Evolutionary conservation across 192 early-diverging fungal species (phyloP).

Genomic region (Polychytrium aggregatum): DNA sequence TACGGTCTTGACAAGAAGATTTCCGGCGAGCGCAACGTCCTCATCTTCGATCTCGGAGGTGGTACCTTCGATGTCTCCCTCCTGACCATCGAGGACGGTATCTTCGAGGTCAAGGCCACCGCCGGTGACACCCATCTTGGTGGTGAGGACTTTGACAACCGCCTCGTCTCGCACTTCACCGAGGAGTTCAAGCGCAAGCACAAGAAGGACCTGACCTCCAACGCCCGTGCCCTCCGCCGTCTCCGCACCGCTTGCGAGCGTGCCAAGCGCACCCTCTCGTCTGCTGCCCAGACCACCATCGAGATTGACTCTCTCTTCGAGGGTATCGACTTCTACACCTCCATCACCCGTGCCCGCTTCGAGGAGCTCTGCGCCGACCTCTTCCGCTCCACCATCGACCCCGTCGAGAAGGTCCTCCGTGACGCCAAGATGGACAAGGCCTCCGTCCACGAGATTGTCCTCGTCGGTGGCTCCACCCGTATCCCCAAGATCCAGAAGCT

Average conservation of each 20-base stretch:
- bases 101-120: slow-evolving; percentile 92
- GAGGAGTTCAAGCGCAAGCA: slow-evolving; percentile 86
- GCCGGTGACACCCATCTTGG: slow-evolving; percentile 86
- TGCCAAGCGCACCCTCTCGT: slow-evolving; percentile 93
- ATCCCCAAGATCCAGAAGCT: slow-evolving; percentile 94
- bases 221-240: slow-evolving; percentile 85
- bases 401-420: slow-evolving; percentile 89
- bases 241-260: slow-evolving; percentile 88
- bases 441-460: slow-evolving; percentile 90
- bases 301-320: slow-evolving; percentile 88
- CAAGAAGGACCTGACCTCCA: slow-evolving; percentile 66
- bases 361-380: slow-evolving; percentile 88
- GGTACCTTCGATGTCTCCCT: slow-evolving; percentile 96
- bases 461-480: slow-evolving; percentile 97
- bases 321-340: slow-evolving; percentile 81
- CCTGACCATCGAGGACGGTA: slow-evolving; percentile 87
- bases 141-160: slow-evolving; percentile 98
- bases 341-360: slow-evolving; percentile 91
- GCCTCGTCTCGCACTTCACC: slow-evolving; percentile 85
- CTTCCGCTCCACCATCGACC: slow-evolving; percentile 87
- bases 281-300: slow-evolving; percentile 79
- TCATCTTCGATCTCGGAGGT: slow-evolving; percentile 96
- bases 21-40: slow-evolving; percentile 80
- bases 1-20: slow-evolving; percentile 93
- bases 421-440: slow-evolving; percentile 75